These are phyloP conservation scores for Hanseniaspora guilliermondii DNA, from an alignment of 805 yeast species.

Conservation along the genomic window DNA sequence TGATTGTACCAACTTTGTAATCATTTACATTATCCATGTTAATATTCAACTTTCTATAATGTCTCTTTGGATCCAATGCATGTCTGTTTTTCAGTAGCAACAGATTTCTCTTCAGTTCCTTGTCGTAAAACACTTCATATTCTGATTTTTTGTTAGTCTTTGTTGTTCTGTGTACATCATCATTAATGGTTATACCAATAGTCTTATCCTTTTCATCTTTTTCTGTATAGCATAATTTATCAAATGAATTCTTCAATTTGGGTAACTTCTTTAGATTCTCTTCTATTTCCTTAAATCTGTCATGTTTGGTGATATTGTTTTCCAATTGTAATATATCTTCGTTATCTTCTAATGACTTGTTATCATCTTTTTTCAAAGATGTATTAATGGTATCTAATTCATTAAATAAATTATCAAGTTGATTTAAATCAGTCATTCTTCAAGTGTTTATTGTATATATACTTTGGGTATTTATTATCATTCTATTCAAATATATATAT, in stretches of 20 bases:
- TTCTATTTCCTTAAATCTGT: constrained; percentile 24
- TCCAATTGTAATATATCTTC: constrained; percentile 15
- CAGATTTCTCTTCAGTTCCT: constrained; percentile 58
- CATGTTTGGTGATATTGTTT: constrained; percentile 11
- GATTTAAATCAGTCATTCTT: constrained; percentile 1
- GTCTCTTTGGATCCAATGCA: constrained; percentile 89
- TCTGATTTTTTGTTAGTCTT: constrained; percentile 7
- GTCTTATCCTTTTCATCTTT: constrained; percentile 14
- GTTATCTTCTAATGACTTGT: constrained; percentile 15
- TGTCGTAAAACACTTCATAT: constrained; percentile 62
- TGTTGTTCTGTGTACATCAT: constrained; percentile 11
- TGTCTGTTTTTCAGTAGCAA: constrained; percentile 71
- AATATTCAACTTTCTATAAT: constrained; percentile 61
- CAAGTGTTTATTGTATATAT: background rate
- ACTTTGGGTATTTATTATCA: too few relatives aligned
- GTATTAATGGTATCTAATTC: background rate
- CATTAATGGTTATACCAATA: constrained; percentile 14
- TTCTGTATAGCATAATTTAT: constrained; percentile 17
- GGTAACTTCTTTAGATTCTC: constrained; percentile 23
- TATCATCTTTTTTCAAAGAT: constrained; percentile 5
- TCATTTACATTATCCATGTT: constrained; percentile 51
- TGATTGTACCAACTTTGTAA: constrained; percentile 79
- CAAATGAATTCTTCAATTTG: constrained; percentile 24
- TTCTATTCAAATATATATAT: too few relatives aligned
- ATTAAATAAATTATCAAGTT: constrained; percentile 13